phyloP scores from a whole-genome alignment of 805 yeast genomes.

The Teunomyces aglyptinius region DNA sequence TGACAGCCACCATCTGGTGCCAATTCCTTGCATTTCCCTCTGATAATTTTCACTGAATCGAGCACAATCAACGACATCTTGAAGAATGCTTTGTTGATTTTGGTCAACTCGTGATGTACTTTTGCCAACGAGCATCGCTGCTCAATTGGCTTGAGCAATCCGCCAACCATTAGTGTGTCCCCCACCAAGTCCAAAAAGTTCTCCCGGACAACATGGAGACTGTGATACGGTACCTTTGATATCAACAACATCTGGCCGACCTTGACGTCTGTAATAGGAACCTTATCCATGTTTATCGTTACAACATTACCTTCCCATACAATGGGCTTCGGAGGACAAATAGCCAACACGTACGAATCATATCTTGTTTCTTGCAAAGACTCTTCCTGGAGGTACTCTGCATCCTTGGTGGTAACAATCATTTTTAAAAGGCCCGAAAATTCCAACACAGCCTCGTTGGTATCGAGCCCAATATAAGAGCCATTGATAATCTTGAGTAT shows the following conservation, averaged over 20 bases:
- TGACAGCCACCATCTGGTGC: conserved; percentile 57
- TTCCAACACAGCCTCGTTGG: conserved; percentile 21
- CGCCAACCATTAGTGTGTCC: conserved; percentile 45
- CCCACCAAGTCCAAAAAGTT: conserved; percentile 57
- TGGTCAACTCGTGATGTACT: conserved; percentile 70
- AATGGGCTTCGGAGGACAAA: conserved; percentile 80
- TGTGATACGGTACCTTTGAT: conserved; percentile 63
- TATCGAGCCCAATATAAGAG: conserved; percentile 37
- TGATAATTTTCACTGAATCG: conserved; percentile 52
- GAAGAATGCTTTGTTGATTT: conserved; percentile 64
- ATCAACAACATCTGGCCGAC: conserved; percentile 68
- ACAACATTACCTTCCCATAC: conserved; percentile 86
- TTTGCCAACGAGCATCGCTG: conserved; percentile 67
- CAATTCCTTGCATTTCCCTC: conserved; percentile 54
- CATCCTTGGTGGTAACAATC: conserved; percentile 5
- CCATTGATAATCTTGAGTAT: conserved; percentile 40
- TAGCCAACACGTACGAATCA: conserved; percentile 64
- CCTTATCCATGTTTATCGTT: conserved; percentile 46
- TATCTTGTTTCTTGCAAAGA: conserved; percentile 19
- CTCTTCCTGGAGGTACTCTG: conserved; percentile 7
- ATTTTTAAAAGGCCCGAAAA: conserved; percentile 25
- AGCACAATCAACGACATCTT: conserved; percentile 65
- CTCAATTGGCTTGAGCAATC: conserved; percentile 45
- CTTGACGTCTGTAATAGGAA: conserved; percentile 55
- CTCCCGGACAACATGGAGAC: conserved; percentile 53